Conservation (phyloP, 805 yeast species). For the Wickerhamomyces xylosicus region DNA sequence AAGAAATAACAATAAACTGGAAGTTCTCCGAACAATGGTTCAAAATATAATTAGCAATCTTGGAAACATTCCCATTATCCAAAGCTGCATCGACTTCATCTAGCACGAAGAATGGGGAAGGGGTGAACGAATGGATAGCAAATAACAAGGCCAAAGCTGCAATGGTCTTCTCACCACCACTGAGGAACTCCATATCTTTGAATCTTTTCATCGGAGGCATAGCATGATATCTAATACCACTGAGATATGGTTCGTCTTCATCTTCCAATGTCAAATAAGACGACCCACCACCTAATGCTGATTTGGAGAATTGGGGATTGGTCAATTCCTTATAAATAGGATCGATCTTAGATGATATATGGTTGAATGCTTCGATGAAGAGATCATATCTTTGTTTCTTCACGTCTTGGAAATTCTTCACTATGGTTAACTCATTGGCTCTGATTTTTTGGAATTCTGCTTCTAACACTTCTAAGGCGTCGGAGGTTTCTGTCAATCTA, state of each 20-base stretch:
- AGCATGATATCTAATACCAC: constrained; percentile 83
- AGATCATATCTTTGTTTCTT: constrained; percentile 46
- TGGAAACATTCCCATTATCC: constrained; percentile 79
- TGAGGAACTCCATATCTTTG: constrained; percentile 81
- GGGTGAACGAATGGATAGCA: constrained; percentile 83
- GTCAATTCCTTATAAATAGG: constrained; percentile 80
- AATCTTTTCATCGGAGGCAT: constrained; percentile 95
- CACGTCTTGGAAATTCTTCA: constrained; percentile 47
- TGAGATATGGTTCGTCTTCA: constrained; percentile 78
- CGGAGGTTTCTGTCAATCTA: constrained; percentile 59
- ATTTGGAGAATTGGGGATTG: constrained; percentile 27
- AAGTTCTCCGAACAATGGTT: constrained; percentile 65
- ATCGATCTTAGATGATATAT: constrained; percentile 64
- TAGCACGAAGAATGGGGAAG: constrained; percentile 90
- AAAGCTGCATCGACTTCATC: constrained; percentile 99
- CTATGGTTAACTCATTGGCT: constrained; percentile 43
- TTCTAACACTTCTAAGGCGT: constrained; percentile 48
- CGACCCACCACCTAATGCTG: constrained; percentile 79
- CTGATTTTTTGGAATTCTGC: constrained; percentile 54
- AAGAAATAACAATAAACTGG: constrained; percentile 88
- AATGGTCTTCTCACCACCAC: constrained; percentile 95
- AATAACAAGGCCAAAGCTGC: constrained; percentile 91
- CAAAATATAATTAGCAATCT: constrained; percentile 78
- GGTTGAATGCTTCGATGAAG: constrained; percentile 69
- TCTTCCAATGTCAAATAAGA: constrained; percentile 82